phyloP scores from a whole-genome alignment of 148 eudicot genomes.

The Spergularia bocconei region DNA sequence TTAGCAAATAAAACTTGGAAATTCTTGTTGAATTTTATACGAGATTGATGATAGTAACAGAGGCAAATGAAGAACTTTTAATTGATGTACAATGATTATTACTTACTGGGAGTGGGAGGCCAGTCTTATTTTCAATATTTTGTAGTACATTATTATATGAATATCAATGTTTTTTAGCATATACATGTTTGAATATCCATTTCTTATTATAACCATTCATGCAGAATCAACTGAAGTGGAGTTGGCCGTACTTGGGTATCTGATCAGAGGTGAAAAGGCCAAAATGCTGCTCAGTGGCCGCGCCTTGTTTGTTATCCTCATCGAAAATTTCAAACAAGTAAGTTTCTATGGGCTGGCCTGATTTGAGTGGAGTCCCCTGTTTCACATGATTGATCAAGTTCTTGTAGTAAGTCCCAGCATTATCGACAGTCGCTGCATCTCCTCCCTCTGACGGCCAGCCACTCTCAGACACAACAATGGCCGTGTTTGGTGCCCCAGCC shows the following conservation, averaged over 20 bases:
- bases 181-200: neutral
- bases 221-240: conserved; percentile 20
- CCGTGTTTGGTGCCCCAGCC: conserved; percentile 24
- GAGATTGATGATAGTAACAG: neutral
- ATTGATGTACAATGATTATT: neutral
- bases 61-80: neutral
- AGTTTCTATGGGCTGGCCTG: conserved; percentile 25
- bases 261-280: conserved; percentile 33
- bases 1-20: no score
- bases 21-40: neutral
- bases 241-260: conserved; percentile 30
- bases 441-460: conserved; percentile 32
- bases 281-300: conserved; percentile 30
- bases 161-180: no score
- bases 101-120: neutral
- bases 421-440: conserved; percentile 20
- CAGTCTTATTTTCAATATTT: conserved; percentile 1
- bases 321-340: conserved; percentile 47
- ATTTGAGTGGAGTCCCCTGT: conserved; percentile 33
- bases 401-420: conserved; percentile 36
- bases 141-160: neutral
- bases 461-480: conserved; percentile 42
- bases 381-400: conserved; percentile 38
- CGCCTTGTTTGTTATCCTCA: conserved; percentile 29
- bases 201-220: neutral